Base-by-base conservation (phyloP, 257 asterid species). In the Plantago major region DNA sequence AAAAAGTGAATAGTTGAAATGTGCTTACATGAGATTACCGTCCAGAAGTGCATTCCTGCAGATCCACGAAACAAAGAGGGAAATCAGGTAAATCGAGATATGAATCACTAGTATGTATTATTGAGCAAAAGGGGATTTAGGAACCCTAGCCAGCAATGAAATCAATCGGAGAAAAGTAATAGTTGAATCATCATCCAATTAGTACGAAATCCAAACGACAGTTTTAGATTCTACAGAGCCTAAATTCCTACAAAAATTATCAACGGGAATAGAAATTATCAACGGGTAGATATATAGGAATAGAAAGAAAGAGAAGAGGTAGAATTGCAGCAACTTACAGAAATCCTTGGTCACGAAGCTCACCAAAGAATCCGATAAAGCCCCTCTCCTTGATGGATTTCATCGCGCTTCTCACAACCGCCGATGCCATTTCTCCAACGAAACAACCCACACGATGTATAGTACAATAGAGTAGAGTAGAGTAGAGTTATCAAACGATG, bases 21-120 rank as follows among this genome's bases (percentile, higher is more conserved):
- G 46, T 47, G 83, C 97, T 86, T 80, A 92, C 99, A 87, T 68
- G 45, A 92, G 97, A 78, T 92, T 92, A 40, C 97, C 99, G 72
- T 92, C 99, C 66, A 71, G 60, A 75, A 92, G 85, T 43, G 85
- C 84, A 48, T 64, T 76, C 86, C 97, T 92, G 89, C 59, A 63
- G 30, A 44, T 61, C 30, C 16, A 53, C 3, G 62, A 50, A 37
- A 9, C 38, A 49, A 9, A 7, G 37, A 48, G 44, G n/a, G 44
- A 42, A 7, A 33, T 33, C 40, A 33, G 37, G 37, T 2, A 30
- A 30, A 30, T 30, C 37, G 37, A 30, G 37, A 30, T 30, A 30
- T 5, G n/a, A n/a, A n/a, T n/a, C n/a, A n/a, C n/a, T n/a, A n/a
- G n/a, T n/a, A 22, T 22, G 26, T 1, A 22, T 22, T 22, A 33